These are phyloP conservation scores for Lycium barbarum DNA, from an alignment of 257 asterid species.

Conservation along the genomic window DNA sequence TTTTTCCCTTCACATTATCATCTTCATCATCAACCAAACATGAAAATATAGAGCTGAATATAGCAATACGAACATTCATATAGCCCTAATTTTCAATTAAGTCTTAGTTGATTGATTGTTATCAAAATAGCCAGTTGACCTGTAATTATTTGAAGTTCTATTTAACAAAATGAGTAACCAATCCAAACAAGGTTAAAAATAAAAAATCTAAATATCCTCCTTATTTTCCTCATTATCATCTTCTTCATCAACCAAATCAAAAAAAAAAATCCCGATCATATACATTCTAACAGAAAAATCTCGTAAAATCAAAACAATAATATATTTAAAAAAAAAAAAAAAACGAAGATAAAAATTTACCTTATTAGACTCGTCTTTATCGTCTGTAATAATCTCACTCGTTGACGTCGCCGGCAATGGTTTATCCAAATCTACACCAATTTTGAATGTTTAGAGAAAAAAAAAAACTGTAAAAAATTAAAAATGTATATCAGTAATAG, in stretches of 20 bases:
- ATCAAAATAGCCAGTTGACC: constrained; percentile 20
- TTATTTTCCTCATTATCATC: not conserved
- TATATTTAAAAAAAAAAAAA: not conserved
- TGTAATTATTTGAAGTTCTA: not conserved
- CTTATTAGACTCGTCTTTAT: constrained; percentile 57
- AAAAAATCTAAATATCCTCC: not conserved
- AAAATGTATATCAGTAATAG: not conserved
- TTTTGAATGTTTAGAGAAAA: constrained; percentile 34
- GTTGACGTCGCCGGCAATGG: constrained; percentile 57
- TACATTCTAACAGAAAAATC: not conserved
- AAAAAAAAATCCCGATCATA: not conserved
- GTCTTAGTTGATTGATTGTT: not conserved
- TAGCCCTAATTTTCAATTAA: not conserved
- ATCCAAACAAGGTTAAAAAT: constrained; percentile 4
- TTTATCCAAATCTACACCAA: constrained; percentile 60
- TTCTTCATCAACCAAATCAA: not conserved
- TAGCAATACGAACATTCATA: not conserved
- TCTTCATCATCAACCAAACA: not conserved
- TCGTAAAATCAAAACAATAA: constrained; percentile 23
- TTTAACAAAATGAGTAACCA: not conserved
- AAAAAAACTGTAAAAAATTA: not conserved
- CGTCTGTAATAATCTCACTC: constrained; percentile 51
- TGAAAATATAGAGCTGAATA: not conserved
- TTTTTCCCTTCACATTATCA: not conserved
- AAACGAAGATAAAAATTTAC: constrained; percentile 40